Conservation (phyloP, 129 eudicot genomes). For the Lactuca sativa region DNA sequence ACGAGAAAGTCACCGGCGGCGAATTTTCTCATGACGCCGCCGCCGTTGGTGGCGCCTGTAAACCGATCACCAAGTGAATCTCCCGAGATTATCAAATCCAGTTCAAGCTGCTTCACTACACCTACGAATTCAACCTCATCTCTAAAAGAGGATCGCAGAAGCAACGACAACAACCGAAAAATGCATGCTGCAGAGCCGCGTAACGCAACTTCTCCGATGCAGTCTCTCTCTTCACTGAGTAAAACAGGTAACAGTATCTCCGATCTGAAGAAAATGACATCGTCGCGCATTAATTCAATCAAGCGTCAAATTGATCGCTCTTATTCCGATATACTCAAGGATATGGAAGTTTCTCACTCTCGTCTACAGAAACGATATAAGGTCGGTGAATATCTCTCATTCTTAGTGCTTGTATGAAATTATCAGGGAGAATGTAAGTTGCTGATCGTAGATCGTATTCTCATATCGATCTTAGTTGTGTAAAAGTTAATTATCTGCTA, state of each 20-base stretch:
- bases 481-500: background rate
- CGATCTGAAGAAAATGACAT: slow-evolving; percentile 59
- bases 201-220: slow-evolving; percentile 25
- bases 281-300: slow-evolving; percentile 54
- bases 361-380: slow-evolving; percentile 75
- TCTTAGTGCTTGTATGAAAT: background rate
- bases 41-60: slow-evolving; percentile 22
- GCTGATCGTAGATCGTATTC: background rate
- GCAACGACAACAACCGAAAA: background rate
- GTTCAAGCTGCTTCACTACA: slow-evolving; percentile 28
- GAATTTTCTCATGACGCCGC: slow-evolving; percentile 35
- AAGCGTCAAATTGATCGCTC: slow-evolving; percentile 58
- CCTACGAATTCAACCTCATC: slow-evolving; percentile 24
- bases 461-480: slow-evolving; percentile 6
- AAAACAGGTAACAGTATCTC: slow-evolving; percentile 37
- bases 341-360: slow-evolving; percentile 50
- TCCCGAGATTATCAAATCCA: slow-evolving; percentile 47
- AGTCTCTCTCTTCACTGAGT: slow-evolving; percentile 26
- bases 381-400: slow-evolving; percentile 34
- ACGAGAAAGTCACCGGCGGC: slow-evolving; percentile 45
- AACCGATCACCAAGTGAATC: slow-evolving; percentile 29
- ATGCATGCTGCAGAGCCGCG: slow-evolving; percentile 6
- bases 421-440: background rate
- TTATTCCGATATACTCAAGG: slow-evolving; percentile 58
- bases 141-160: slow-evolving; percentile 27